Conservation (phyloP, 2,329 filamentous ascomycete genomes). For the Fusarium algeriense region DNA sequence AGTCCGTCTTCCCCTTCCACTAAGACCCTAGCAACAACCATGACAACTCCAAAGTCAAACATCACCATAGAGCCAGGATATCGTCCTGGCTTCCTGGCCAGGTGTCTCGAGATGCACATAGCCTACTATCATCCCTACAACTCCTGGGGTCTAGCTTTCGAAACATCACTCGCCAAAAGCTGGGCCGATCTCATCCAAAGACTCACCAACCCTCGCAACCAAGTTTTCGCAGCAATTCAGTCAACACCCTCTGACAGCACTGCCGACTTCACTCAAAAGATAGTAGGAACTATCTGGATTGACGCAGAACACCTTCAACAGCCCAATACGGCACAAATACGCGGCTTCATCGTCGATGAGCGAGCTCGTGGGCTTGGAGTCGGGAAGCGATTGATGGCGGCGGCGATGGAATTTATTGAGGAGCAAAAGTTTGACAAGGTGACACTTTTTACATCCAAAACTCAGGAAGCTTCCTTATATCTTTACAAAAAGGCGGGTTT, state of each 20-base stretch:
- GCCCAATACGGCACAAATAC: constrained; percentile 18
- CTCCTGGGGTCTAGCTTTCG: constrained; percentile 25
- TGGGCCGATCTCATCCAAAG: constrained; percentile 33
- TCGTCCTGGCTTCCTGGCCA: constrained; percentile 28
- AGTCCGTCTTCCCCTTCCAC: not conserved
- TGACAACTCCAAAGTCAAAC: not conserved
- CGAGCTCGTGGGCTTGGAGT: constrained; percentile 22
- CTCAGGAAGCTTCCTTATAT: constrained; percentile 7
- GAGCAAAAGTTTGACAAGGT: constrained; percentile 17
- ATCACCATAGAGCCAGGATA: constrained; percentile 27
- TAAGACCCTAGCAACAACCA: not conserved
- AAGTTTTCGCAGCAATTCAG: constrained; percentile 28
- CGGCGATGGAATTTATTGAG: constrained; percentile 26
- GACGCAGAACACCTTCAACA: constrained; percentile 18
- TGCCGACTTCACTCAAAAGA: constrained; percentile 11
- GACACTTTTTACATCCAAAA: constrained; percentile 8
- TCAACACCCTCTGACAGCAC: not conserved
- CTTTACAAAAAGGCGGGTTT: constrained; percentile 26
- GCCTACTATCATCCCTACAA: constrained; percentile 26
- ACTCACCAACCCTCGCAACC: constrained; percentile 27
- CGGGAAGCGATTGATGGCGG: constrained; percentile 11
- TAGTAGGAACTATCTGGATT: constrained; percentile 20
- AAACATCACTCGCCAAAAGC: constrained; percentile 22
- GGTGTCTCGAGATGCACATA: constrained; percentile 37
- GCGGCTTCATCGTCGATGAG: constrained; percentile 34